Evolutionary conservation across 148 eudicot genomes (phyloP).

Genomic region (Camellia granthamiana): DNA sequence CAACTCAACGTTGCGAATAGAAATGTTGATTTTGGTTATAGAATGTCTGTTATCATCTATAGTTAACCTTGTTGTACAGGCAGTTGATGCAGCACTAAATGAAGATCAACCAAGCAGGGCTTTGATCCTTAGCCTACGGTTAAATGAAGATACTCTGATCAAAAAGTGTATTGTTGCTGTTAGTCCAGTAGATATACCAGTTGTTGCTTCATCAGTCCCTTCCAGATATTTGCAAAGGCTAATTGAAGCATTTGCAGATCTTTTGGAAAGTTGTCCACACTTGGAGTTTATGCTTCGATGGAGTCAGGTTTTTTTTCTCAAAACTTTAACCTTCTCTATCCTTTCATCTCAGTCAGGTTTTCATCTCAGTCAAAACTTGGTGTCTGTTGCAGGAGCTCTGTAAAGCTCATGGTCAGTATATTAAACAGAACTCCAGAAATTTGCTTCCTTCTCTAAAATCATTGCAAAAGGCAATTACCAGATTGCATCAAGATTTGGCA

Average conservation of each 20-base stretch:
- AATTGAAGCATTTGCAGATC: constrained; percentile 80
- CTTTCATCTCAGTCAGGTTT: neutral
- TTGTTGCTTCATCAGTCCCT: constrained; percentile 77
- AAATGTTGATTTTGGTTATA: neutral
- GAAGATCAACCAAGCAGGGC: constrained; percentile 83
- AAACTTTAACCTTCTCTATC: neutral
- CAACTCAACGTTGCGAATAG: neutral
- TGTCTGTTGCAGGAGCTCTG: constrained; percentile 65
- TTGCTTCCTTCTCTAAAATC: constrained; percentile 88
- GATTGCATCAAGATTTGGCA: constrained; percentile 86
- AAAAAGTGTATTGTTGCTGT: constrained; percentile 75
- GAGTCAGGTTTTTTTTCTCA: constrained; percentile 66
- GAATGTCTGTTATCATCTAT: neutral
- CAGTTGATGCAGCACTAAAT: constrained; percentile 75
- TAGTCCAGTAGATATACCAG: constrained; percentile 66
- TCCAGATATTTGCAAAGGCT: constrained; percentile 76
- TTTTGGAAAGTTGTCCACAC: constrained; percentile 75
- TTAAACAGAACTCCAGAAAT: constrained; percentile 74
- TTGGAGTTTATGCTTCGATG: constrained; percentile 88
- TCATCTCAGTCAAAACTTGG: neutral
- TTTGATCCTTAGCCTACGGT: constrained; percentile 75
- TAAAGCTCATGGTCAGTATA: constrained; percentile 74
- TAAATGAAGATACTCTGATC: constrained; percentile 76
- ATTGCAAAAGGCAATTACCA: constrained; percentile 82
- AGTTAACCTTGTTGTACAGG: constrained; percentile 41